Evolutionary conservation across 805 yeast genomes (phyloP).

Genomic region (Suhomyces pyralidae): DNA sequence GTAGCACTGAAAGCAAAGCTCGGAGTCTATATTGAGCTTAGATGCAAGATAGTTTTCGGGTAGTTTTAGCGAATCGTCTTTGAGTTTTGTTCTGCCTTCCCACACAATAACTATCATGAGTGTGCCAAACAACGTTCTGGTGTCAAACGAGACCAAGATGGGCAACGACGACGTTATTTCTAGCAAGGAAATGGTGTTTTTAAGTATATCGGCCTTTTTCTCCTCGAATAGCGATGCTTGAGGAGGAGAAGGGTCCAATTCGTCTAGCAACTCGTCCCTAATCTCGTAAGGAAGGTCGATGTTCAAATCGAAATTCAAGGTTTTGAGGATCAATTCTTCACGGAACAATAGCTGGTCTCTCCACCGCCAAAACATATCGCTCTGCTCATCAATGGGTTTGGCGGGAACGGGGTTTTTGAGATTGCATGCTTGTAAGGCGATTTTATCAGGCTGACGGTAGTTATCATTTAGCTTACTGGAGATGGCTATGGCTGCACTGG

Average conservation of each 20-base stretch:
- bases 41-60: slow-evolving; percentile 19
- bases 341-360: slow-evolving; percentile 42
- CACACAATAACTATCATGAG: slow-evolving; percentile 18
- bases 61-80: slow-evolving; percentile 9
- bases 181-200: slow-evolving; percentile 31
- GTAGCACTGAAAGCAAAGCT: slow-evolving; percentile 24
- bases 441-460: slow-evolving; percentile 42
- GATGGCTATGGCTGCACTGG: slow-evolving; percentile 43
- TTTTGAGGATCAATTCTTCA: slow-evolving; percentile 39
- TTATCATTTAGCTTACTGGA: slow-evolving; percentile 42
- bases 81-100: slow-evolving; percentile 21
- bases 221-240: slow-evolving; percentile 9
- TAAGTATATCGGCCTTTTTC: slow-evolving; percentile 19
- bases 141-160: slow-evolving; percentile 32
- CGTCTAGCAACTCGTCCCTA: slow-evolving; percentile 20
- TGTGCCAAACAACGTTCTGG: slow-evolving; percentile 31
- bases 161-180: slow-evolving; percentile 41
- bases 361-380: slow-evolving; percentile 43
- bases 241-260: background rate
- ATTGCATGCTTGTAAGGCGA: slow-evolving; percentile 37
- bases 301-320: slow-evolving; percentile 38
- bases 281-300: slow-evolving; percentile 38
- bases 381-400: slow-evolving; percentile 36
- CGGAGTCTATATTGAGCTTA: slow-evolving; percentile 13
- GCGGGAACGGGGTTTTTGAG: slow-evolving; percentile 28